These are phyloP conservation scores for Sporothrix schenckii DNA, from an alignment of 2,329 filamentous ascomycete genomes.

Conservation along the genomic window DNA sequence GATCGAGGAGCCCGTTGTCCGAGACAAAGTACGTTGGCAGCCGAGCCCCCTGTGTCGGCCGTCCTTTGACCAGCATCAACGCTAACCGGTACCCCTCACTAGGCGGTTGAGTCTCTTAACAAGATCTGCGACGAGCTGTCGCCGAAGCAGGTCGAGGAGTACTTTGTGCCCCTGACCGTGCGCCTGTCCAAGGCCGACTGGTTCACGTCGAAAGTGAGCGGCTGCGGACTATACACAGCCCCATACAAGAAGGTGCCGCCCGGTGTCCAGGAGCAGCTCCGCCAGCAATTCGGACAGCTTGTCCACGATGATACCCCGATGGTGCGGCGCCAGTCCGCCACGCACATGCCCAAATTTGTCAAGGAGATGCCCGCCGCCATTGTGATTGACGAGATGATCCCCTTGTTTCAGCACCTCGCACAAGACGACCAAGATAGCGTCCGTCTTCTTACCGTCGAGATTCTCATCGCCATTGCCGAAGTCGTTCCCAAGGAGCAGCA, in stretches of 20 bases:
- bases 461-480: conserved; percentile 94
- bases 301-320: conserved; percentile 99
- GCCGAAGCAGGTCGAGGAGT: conserved; percentile 89
- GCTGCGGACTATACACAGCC: conserved; percentile 89
- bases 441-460: conserved; percentile 90
- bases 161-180: conserved; percentile 93
- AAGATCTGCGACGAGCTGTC: conserved; percentile 96
- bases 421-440: conserved; percentile 98
- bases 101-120: conserved; percentile 99
- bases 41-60: conserved; percentile 12
- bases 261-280: conserved; percentile 84
- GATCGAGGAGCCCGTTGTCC: conserved; percentile 95
- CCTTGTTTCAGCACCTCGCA: conserved; percentile 94
- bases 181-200: conserved; percentile 98
- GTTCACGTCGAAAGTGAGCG: conserved; percentile 99
- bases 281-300: conserved; percentile 87
- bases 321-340: conserved; percentile 95
- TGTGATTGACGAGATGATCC: conserved; percentile 98
- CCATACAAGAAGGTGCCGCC: conserved; percentile 91
- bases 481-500: conserved; percentile 98
- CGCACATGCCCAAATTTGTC: conserved; percentile 95
- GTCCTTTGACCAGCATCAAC: conserved; percentile 12
- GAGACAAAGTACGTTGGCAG: conserved; percentile 77
- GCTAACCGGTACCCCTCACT: conserved; percentile 3
- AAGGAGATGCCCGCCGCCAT: conserved; percentile 92